Evolutionary conservation across 225 moss, liverwort and hornwort species (phyloP).

Genomic region (Pseudisothecium myosuroides): DNA sequence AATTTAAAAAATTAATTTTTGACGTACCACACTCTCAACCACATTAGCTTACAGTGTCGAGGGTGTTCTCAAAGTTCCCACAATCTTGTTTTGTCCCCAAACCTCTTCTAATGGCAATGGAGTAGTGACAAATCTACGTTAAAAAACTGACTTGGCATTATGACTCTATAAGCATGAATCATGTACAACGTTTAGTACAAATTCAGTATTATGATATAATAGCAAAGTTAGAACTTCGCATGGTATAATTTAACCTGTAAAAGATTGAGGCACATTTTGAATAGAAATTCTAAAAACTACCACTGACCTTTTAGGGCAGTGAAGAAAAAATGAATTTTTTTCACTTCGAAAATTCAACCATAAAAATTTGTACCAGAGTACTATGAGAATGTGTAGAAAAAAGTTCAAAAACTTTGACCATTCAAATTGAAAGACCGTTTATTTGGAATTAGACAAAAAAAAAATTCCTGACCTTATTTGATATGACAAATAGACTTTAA

Average conservation of each 20-base stretch:
- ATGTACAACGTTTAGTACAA: background rate
- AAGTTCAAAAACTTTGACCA: rapidly evolving
- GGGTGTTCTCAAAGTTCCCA: too few species aligned
- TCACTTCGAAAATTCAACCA: background rate
- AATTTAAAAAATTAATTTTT: too few species aligned
- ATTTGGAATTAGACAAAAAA: too few species aligned
- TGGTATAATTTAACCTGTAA: background rate
- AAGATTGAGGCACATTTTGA: background rate
- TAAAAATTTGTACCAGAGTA: background rate
- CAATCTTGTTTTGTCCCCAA: too few species aligned
- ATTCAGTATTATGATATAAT: background rate
- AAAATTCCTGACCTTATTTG: rapidly evolving
- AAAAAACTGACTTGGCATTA: too few species aligned
- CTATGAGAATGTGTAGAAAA: background rate
- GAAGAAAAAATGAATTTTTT: too few species aligned
- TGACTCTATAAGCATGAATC: background rate
- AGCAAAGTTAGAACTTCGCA: background rate
- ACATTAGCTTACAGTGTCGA: too few species aligned
- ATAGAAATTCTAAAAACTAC: rapidly evolving
- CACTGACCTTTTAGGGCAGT: background rate
- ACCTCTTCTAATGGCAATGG: too few species aligned
- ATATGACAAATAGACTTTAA: too few species aligned
- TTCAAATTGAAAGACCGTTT: background rate
- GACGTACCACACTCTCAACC: too few species aligned
- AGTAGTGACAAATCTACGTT: too few species aligned